phyloP scores from a whole-genome alignment of 1,139 yeast species.

The Debaryomycetaceae sp. region DNA sequence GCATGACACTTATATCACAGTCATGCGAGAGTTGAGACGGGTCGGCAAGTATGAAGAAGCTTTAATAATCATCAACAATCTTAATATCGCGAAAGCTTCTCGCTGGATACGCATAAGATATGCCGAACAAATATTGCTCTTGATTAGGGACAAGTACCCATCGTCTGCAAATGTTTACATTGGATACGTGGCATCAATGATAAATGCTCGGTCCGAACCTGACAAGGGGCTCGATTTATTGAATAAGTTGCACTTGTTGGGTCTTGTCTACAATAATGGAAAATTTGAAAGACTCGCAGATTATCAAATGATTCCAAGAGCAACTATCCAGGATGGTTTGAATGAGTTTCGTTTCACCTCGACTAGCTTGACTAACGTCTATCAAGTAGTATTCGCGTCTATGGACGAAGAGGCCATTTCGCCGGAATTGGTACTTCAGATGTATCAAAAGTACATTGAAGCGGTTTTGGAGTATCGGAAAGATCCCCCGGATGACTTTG shows the following conservation, averaged over 20 bases:
- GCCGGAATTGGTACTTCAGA: conserved; percentile 9
- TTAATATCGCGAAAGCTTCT: conserved; percentile 14
- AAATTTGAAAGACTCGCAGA: conserved; percentile 6
- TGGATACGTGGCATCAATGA: conserved; percentile 28
- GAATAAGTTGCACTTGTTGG: conserved; percentile 16
- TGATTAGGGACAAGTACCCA: conserved; percentile 21
- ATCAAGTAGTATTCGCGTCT: conserved; percentile 14
- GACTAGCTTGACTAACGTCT: conserved; percentile 15
- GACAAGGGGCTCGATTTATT: conserved; percentile 10
- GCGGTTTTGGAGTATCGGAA: conserved; percentile 2
- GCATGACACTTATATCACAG: conserved; percentile 14
- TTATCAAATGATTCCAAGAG: conserved; percentile 10
- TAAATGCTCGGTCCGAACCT: conserved; percentile 6
- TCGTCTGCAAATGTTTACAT: conserved; percentile 24
- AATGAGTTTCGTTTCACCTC: conserved; percentile 15
- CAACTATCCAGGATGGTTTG: conserved; percentile 21
- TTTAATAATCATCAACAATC: conserved; percentile 20
- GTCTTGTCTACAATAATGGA: conserved; percentile 12
- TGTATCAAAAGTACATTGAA: conserved; percentile 13
- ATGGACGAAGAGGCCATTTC: conserved; percentile 6
- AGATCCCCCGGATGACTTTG: not conserved
- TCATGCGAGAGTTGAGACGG: conserved; percentile 19
- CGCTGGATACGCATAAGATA: conserved; percentile 10
- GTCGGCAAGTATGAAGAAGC: conserved; percentile 27
- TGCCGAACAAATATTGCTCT: conserved; percentile 20